Base-by-base conservation (phyloP, 768 basidiomycete species). In the Gymnopilus junonius region DNA sequence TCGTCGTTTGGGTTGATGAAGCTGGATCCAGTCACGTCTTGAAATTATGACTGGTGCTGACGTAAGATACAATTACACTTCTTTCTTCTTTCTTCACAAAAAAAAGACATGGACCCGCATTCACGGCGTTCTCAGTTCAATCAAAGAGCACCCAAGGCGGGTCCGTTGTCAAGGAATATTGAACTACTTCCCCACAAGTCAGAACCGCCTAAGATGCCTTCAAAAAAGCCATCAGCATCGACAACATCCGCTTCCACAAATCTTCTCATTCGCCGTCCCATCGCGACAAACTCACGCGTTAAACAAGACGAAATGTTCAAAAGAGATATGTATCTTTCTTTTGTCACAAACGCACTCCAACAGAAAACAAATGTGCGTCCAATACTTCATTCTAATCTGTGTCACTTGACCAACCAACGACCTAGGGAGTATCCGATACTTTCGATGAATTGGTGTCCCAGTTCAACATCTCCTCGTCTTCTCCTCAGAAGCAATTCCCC, bases 361-460 rank as follows among this genome's bases (percentile, higher is more conserved):
- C 87, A 92, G 73, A 93, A 91, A 71, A 71, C 81, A 14, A 80
- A 85, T 68, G 94, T 94, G 68, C 68, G 88, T 77, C 40, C 17
- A 37, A 51, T 58, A 55, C 46, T 29, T 59, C 32, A 25, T 64
- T 59, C 53, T 46, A 42, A 29, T 39, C 34, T 40, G 23, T 54
- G 56, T 31, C 64, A 61, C 29, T 59, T 37, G 46, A 61, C 50
- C 62, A 21, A 62, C n/a, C 48, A 51, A 14, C 64, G 45, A 61
- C 74, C 57, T 63, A 31, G 72, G 97, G 92, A 92, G 94, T 43
- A 80, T 83, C 61, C 81, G 82, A 89, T 51, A 82, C 90, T 17
- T 99, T 94, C 74, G 89, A 97, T 65, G 92, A 96, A 65, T 88
- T 99, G 32, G 88, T 98, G 6, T 83, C 89, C 58, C 94, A 96